Base-by-base conservation (phyloP, 1,284 basidiomycete species). In the Microbotryum silenes-acaulis region DNA sequence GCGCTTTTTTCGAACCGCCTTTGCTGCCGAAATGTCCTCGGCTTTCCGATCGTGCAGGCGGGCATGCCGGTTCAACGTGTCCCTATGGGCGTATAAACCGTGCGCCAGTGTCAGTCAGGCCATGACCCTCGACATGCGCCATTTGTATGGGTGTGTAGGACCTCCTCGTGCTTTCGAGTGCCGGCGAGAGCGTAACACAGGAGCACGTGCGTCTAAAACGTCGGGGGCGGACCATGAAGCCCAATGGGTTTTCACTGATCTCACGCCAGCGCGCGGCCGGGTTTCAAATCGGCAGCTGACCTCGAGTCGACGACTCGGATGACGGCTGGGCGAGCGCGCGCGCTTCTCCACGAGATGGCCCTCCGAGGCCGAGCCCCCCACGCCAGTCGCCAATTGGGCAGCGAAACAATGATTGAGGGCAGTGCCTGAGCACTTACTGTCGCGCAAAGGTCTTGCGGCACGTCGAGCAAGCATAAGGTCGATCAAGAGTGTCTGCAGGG, bases 391-490 rank as follows among this genome's bases (percentile, higher is more conserved):
- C 2, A 12, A 3, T 37, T 42, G 37, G 16, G 37, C 37, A 42
- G 37, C 12, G 37, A 42, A 6, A 18, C 37, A 31, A 7, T 42
- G 37, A 42, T 18, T 6, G 37, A 42, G 37, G 37, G 37, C 37
- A 42, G 37, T 42, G 6, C 9, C 37, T 42, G 37, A 42, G 37
- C 4, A 56, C 67, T 48, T 42, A 68, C 67, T 69, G 67, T 45
- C 67, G 49, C 8, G 67, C 67, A 29, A 69, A 69, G 3, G 67
- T 62, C 59, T 69, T 69, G 33, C 57, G 52, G 52, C 67, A 69
- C 4, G 51, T 53, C 1, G 54, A 54, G 45, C 67, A 69, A 9
- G 54, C 29, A 49, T 69, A 69, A 0, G 66, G 66, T 16, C 65
- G 59, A 47, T 63, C 67, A 49, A 60, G 61, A 0, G 65, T 69